phyloP scores from a whole-genome alignment of 2,329 filamentous ascomycete species.

The Pseudonectria foliicola region DNA sequence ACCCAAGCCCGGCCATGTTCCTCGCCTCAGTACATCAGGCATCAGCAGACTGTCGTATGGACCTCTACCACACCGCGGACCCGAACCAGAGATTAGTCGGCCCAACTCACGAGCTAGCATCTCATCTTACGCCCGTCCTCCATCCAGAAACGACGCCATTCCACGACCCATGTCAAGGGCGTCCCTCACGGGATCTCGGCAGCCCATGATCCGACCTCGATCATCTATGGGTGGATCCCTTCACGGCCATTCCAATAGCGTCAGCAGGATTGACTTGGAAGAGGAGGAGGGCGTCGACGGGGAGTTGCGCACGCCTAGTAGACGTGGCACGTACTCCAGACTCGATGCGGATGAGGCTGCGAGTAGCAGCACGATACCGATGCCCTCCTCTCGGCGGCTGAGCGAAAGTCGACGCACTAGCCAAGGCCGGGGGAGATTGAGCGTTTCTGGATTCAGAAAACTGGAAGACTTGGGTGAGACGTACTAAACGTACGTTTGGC shows the following conservation, averaged over 20 bases:
- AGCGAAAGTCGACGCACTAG: constrained; percentile 39
- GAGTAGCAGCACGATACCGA: constrained; percentile 39
- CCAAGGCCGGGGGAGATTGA: constrained; percentile 29
- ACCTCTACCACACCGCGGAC: constrained; percentile 50
- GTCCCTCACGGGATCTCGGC: constrained; percentile 53
- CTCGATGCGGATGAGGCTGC: constrained; percentile 34
- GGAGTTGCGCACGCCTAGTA: constrained; percentile 45
- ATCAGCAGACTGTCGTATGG: constrained; percentile 59
- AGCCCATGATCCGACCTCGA: constrained; percentile 61
- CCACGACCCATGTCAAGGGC: constrained; percentile 59
- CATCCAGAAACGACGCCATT: constrained; percentile 48
- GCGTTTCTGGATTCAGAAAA: constrained; percentile 30
- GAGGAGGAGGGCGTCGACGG: constrained; percentile 36
- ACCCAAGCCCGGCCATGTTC: constrained; percentile 42
- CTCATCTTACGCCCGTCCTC: constrained; percentile 46
- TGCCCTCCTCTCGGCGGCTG: constrained; percentile 36
- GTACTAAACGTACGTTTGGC: constrained; percentile 30
- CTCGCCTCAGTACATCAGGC: constrained; percentile 54
- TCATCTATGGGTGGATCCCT: constrained; percentile 63
- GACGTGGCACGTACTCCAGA: constrained; percentile 46
- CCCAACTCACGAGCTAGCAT: constrained; percentile 68
- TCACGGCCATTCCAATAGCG: constrained; percentile 51
- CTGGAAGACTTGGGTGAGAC: constrained; percentile 48
- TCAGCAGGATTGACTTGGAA: constrained; percentile 46
- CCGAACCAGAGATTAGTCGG: constrained; percentile 42